Base-by-base conservation (phyloP, 1,139 yeast species). In the Yamadazyma pseudoaaseri region DNA sequence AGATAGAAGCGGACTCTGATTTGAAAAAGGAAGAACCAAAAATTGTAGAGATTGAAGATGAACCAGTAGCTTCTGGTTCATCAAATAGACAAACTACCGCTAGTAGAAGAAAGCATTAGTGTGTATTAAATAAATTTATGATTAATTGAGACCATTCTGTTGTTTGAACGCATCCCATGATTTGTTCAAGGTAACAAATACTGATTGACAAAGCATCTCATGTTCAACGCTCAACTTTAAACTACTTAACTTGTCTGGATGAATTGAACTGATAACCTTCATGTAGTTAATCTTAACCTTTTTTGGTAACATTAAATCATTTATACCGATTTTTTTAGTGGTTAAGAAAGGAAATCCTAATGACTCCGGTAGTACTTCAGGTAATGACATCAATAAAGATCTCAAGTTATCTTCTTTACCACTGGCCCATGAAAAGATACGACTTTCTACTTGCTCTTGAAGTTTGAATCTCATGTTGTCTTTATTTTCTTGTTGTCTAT, bases 181-280 rank as follows among this genome's bases (percentile, higher is more conserved):
- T 46, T 79, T 75, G 56, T 90, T 90, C 44, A 94, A 65, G 0
- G 79, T 71, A 29, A 89, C 84, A 52, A 94, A 94, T 0, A 92
- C 94, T 7, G 81, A 79, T 49, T 89, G 92, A 20, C 97, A 94
- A 33, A 90, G 68, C 82, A 90, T 76, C 54, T 82, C 82, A 40
- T 79, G 77, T 47, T 86, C 92, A n/a, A 78, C 64, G 20, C 63
- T 59, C 6, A 80, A 60, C 21, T 69, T 65, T 16, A 49, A 42
- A 35, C 46, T 51, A 12, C 48, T 43, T 26, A 89, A 64, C 57
- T 94, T 94, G 57, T 94, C 98, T 0, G 98, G 98, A 54, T 94
- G 99, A 5, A 94, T 87, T 46, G 82, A 79, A 21, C 96, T 81
- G 27, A 89, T 94, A 1, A 96, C 97, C 57, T 87, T 92, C 90